Base-by-base conservation (phyloP, 257 asterid species). In the Solanum stenotomum region DNA sequence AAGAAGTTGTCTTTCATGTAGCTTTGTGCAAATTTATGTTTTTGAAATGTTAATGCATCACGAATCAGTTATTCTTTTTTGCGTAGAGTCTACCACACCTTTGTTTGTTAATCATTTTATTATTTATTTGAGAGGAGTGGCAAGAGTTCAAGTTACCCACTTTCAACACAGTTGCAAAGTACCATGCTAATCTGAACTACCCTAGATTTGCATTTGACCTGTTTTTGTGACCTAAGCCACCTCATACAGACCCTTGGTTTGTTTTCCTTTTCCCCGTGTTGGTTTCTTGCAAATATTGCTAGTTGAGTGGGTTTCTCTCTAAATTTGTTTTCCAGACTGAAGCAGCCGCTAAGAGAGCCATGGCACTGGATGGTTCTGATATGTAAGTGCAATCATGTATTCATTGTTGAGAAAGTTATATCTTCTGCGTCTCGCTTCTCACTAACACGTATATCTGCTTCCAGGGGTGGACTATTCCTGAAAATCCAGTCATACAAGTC, bases 321-420 rank as follows among this genome's bases (percentile, higher is more conserved):
- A 31, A 35, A 86, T 88, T 78, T 34, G 15, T 59, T 89, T 85
- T 92, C 88, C 93, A 97, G 99, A 96, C 97, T 61, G 99, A 96
- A 89, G 99, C 96, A 22, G 99, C 99, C 11, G 94, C 98, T 88
- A 93, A 90, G 91, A 92, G 99, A 91, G 99, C 99, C 29, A 91
- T 96, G 92, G 96, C 95, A 63, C 93, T 97, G 90, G 98, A 96
- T 88, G 98, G 99, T 87, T 95, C 98, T 3, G 99, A 97, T 93
- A 97, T 97, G 98, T 94, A 93, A 92, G 98, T 91, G 67, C 85
- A 49, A 49, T 46, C 67, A 71, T 61, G 86, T 52, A 74, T 72
- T 72, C 22, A 10, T 29, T n/a, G 7, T 46, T 74, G 34, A 29
- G 70, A 82, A 49, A 82, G 44, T 49, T 82, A 49, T 29, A 49